Evolutionary conservation across 1,139 yeast species (phyloP), one percentile per base, ranked within the genome.

Genomic region (Tardiomyces depauwii): DNA sequence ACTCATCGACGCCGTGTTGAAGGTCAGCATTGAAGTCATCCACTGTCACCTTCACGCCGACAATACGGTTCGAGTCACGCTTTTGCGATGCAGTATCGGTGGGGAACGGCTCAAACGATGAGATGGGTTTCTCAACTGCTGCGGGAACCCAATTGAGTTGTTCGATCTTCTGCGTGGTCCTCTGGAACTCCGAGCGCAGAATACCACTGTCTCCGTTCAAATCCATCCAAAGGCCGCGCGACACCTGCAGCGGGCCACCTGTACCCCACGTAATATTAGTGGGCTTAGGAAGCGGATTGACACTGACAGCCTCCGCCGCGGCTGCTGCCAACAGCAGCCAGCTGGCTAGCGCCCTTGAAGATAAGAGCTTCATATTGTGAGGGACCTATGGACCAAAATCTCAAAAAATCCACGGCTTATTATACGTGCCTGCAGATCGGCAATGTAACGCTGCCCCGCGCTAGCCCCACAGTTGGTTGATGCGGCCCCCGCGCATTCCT

Each of bases 1-100:
- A 59, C 55, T 72, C 76, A 52, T 71, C 65, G 18, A 71, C 73
- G 2, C 71, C 73, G 39, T 65, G 56, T 52, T 69, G 72, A 44
- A 72, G 56, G 32, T 60, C 66, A 9, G 67, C 66, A 16, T 56
- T 53, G 42, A 50, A 46, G 47, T 67, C 65, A 1, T 53, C 56
- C 28, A 71, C 54, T 2, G 39, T 23, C 25, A 58, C 41, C n/a
- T 45, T 44, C 32, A 57, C 50, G 36, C 36, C 10, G 3, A 14
- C 10, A 10, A 30, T 30, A 5, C 4, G 16, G 5, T 30, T 5
- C 10, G 36, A 30, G 10, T 14, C 11, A 10, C 36, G 19, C 19
- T 14, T 16, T 25, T 18, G 40, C 18, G 18, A 27, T 19, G 49
- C 45, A 23, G 41, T 40, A 2, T 47, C 49, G 18, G 51, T 49